phyloP scores from a whole-genome alignment of 2,329 filamentous ascomycete species.

The Colletotrichum noveboracense region DNA sequence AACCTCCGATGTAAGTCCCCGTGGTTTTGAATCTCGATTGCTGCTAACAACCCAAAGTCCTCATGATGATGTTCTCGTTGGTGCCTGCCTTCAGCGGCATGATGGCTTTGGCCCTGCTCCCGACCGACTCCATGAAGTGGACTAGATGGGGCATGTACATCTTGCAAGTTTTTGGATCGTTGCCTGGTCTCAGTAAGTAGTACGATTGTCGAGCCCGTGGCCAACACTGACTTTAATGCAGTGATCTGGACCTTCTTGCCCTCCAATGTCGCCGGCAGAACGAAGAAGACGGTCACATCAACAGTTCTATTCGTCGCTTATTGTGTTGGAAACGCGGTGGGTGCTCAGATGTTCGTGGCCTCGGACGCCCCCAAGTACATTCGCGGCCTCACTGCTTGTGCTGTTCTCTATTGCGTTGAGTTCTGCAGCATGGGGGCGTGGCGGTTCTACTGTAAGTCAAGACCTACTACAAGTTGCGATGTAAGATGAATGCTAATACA shows the following conservation, averaged over 20 bases:
- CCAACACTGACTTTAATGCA: too few relatives aligned
- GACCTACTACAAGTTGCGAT: background rate
- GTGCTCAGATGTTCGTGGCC: slow-evolving; percentile 20
- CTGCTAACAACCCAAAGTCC: slow-evolving; percentile 3
- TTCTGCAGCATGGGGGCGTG: slow-evolving; percentile 28
- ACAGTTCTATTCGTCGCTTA: slow-evolving; percentile 27
- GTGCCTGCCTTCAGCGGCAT: slow-evolving; percentile 34
- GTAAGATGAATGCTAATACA: rapidly evolving
- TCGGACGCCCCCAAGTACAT: slow-evolving; percentile 24
- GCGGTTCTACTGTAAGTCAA: slow-evolving; percentile 30
- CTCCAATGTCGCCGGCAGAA: slow-evolving; percentile 44
- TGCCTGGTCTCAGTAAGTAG: slow-evolving; percentile 29
- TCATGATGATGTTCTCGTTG: slow-evolving; percentile 33
- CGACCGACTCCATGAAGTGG: slow-evolving; percentile 30
- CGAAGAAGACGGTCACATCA: slow-evolving; percentile 33
- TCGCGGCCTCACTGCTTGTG: slow-evolving; percentile 25
- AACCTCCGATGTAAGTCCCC: slow-evolving; percentile 30
- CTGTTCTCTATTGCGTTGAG: slow-evolving; percentile 29
- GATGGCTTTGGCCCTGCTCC: slow-evolving; percentile 33
- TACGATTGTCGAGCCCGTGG: too few relatives aligned
- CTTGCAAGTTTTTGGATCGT: slow-evolving; percentile 29
- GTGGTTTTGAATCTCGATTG: rapidly evolving
- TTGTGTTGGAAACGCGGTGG: slow-evolving; percentile 27
- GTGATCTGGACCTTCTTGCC: slow-evolving; percentile 38
- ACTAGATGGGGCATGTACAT: slow-evolving; percentile 37